Percentiles rank a stretch among this genome's conserved stretches.
phyloP scores from a whole-genome alignment of 2,329 filamentous ascomycete species.

The Penicillium sp. region DNA sequence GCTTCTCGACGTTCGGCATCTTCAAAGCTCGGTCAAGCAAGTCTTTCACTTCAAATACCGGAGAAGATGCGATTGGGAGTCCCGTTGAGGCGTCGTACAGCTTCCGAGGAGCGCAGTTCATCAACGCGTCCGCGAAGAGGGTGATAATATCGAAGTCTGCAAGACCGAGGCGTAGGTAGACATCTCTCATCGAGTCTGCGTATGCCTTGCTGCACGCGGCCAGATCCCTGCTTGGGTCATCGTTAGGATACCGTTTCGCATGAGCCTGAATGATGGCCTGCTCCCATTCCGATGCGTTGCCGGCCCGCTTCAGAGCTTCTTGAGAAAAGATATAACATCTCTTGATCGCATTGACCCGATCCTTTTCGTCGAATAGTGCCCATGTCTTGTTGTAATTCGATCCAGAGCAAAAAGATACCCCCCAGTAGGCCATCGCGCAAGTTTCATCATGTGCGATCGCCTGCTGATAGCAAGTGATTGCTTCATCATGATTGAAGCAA shows the following conservation, averaged over 20 bases:
- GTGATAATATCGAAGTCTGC: conserved; percentile 66
- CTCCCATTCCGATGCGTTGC: conserved; percentile 32
- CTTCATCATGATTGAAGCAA: conserved; percentile 45
- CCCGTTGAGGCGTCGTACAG: conserved; percentile 65
- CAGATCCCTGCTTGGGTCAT: conserved; percentile 22
- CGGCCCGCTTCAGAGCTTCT: conserved; percentile 19
- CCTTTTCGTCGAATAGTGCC: conserved; percentile 25
- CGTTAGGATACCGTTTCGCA: conserved; percentile 29
- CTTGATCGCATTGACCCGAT: conserved; percentile 25
- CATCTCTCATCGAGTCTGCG: conserved; percentile 26
- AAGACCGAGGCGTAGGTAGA: conserved; percentile 24
- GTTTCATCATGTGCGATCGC: conserved; percentile 36
- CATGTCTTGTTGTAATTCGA: conserved; percentile 34
- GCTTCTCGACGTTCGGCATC: conserved; percentile 55
- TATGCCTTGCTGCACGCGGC: conserved; percentile 24
- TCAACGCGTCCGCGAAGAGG: conserved; percentile 67
- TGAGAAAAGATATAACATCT: conserved; percentile 25
- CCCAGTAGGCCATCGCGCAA: conserved; percentile 43
- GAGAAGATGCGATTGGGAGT: conserved; percentile 49
- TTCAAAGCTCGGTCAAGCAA: conserved; percentile 65
- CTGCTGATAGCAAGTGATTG: conserved; percentile 40
- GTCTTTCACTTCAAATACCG: conserved; percentile 61
- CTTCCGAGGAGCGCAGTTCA: conserved; percentile 68
- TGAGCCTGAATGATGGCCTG: conserved; percentile 28
- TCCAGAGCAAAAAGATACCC: conserved; percentile 29